Evolutionary conservation across 331 rosid species (phyloP), one percentile per base, ranked within the genome.

Genomic region (Telfairia occidentalis): DNA sequence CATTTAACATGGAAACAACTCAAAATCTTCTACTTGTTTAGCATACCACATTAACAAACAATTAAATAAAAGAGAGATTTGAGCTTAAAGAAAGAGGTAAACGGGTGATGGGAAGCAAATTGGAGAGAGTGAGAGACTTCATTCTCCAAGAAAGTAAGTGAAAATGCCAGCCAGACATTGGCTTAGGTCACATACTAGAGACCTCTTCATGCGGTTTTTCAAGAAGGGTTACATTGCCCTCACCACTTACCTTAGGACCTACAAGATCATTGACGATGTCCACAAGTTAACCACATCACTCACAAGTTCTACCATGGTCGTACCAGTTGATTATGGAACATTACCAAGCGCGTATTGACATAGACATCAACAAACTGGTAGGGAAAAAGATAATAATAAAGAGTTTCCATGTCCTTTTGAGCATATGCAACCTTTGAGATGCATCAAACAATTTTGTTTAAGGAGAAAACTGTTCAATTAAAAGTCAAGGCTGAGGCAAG

Each of bases 241-340:
- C 18, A 81, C 97, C 3, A 94, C 96, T 0, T 94, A 94, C 64
- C 89, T 94, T 9, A 74, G 91, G 37, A 89, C 91, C 35, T 94
- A 75, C 78, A 90, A 73, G 76, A 83, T 87, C 57, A 97, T 97
- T 3, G 97, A 94, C 10, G 79, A 85, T 38, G 98, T 94, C 0
- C 97, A 94, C n/a, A 84, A 83, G 98, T 94, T 2, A 89, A 94
- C 60, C 97, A 97, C 3, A 97, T 96, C 49, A 80, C 97, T 0
- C 98, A 91, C 80, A 94, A 94, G 78, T 94, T 91, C 85, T 94
- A 94, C 83, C 98, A 94, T 30, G 98, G 98, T 18, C 97, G 98
- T 45, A 94, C 98, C 5, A 97, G 97, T 0, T 89, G 87, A 0
- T 96, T 94, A 71, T 94, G 98, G 97, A 94, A 94, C 23, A 88